phyloP scores from a whole-genome alignment of 495 filamentous ascomycete genomes.

The Penicillium fimorum region DNA sequence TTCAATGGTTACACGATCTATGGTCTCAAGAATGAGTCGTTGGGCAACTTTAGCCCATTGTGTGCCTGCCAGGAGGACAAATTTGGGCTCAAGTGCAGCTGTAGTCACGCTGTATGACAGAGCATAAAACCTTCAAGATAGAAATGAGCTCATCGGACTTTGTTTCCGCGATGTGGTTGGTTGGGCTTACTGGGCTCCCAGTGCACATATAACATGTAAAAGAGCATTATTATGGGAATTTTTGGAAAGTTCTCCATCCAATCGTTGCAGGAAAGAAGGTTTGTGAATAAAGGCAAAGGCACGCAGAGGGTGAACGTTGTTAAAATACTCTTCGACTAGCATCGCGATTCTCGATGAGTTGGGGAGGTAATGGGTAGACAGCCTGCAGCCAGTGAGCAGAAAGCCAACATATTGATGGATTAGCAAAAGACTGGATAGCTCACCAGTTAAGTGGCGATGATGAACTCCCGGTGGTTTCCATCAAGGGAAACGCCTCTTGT shows the following conservation, averaged over 20 bases:
- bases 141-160: not conserved
- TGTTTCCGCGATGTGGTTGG: not conserved
- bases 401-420: not conserved
- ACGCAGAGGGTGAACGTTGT: slow-evolving; percentile 37
- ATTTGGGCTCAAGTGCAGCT: slow-evolving; percentile 10
- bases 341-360: slow-evolving; percentile 20
- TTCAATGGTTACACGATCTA: slow-evolving; percentile 37
- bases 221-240: slow-evolving; percentile 23
- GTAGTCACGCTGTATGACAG: slow-evolving; percentile 25
- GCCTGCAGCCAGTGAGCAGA: slow-evolving; percentile 12
- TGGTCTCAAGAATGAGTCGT: slow-evolving; percentile 26
- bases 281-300: slow-evolving; percentile 40
- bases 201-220: slow-evolving; percentile 35
- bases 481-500: not conserved
- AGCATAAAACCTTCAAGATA: slow-evolving; percentile 25
- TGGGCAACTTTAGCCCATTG: slow-evolving; percentile 34
- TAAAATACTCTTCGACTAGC: slow-evolving; percentile 37
- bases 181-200: slow-evolving; percentile 36
- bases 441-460: slow-evolving; percentile 2
- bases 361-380: slow-evolving; percentile 23
- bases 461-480: not conserved
- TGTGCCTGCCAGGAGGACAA: slow-evolving; percentile 23
- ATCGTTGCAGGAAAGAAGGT: slow-evolving; percentile 31
- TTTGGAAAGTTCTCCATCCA: slow-evolving; percentile 24
- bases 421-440: not conserved